Percentiles rank a stretch among this genome's conserved stretches.
These are phyloP conservation scores for Laguncularia racemosa DNA, from an alignment of 345 rosid genomes.

Conservation along the genomic window DNA sequence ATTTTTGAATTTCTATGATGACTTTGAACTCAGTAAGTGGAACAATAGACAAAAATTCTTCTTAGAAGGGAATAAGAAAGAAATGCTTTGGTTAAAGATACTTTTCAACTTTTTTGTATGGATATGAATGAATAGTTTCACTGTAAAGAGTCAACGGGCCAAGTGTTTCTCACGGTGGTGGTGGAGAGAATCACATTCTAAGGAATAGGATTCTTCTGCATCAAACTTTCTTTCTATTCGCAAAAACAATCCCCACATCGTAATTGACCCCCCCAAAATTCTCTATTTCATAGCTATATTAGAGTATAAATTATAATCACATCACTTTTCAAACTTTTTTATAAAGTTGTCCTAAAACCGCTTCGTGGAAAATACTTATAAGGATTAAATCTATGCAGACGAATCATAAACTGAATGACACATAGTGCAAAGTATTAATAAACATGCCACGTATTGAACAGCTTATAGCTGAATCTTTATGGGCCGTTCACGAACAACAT, in stretches of 20 bases:
- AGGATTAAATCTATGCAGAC: too few species aligned
- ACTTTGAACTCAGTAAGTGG: too few species aligned
- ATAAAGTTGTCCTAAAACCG: too few species aligned
- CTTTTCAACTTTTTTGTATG: constrained; percentile 16
- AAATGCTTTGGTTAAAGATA: constrained; percentile 24
- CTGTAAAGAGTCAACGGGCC: constrained; percentile 40
- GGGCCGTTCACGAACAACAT: too few species aligned
- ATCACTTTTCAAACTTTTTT: too few species aligned
- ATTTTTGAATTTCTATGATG: too few species aligned
- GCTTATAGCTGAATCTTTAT: too few species aligned
- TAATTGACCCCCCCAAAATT: constrained; percentile 15
- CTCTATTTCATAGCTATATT: constrained; percentile 1
- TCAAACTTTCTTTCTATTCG: constrained; percentile 38
- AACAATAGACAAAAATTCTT: background rate
- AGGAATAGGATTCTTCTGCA: constrained; percentile 52
- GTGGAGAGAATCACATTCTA: constrained; percentile 54
- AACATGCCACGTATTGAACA: too few species aligned
- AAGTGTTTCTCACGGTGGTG: constrained; percentile 25
- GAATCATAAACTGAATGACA: too few species aligned
- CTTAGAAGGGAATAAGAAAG: constrained; percentile 12
- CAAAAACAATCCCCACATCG: constrained; percentile 6
- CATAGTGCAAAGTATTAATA: too few species aligned
- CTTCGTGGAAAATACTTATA: too few species aligned
- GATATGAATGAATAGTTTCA: constrained; percentile 40
- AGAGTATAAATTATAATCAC: too few species aligned